Evolutionary conservation across 2,329 filamentous ascomycete genomes (phyloP), one percentile per base, ranked within the genome.

Genomic region (Colletotrichum destructivum): DNA sequence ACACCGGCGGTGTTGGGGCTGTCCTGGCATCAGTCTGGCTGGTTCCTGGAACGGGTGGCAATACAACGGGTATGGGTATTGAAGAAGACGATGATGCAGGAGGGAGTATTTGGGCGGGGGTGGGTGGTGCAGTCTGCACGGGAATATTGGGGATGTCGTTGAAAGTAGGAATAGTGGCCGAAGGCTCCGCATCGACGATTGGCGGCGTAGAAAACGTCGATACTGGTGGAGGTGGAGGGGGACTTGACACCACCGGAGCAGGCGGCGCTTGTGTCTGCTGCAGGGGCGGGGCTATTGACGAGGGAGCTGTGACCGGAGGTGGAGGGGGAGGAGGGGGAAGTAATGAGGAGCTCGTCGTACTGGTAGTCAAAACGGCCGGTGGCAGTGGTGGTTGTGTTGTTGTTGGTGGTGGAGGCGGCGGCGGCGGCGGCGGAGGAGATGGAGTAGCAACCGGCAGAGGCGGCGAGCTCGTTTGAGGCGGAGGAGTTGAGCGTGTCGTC

Each of bases 11-110:
- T 66, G 75, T 74, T 61, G 75, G 69, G 55, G 73, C 68, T 74
- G 78, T 66, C 75, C 74, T 79, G 75, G 71, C 77, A 82, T 83
- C 80, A 82, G 81, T 78, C 78, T 78, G 75, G 79, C 78, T 82
- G 77, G 74, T 77, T 76, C 78, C 66, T 56, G 73, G 72, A 74
- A 77, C 75, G 68, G 77, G 63, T 64, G 74, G 73, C 38, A 51
- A 62, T 42, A 61, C 47, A 35, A 59, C 61, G 42, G 69, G 66
- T 13, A 69, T 52, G 63, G 62, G 68, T 26, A 44, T 38, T 26
- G 68, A 66, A 38, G 64, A 59, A 26, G 63, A 68, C 31, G 44
- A 64, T 16, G 44, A 66, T 8, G 35, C 6, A 35, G 61, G 61
- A 57, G 60, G 54, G 35, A 57, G 52, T 18, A 69, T 8, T 44